Base-by-base conservation (phyloP, 1,284 basidiomycete species). In the Mycosarcoma mackinlayi region DNA sequence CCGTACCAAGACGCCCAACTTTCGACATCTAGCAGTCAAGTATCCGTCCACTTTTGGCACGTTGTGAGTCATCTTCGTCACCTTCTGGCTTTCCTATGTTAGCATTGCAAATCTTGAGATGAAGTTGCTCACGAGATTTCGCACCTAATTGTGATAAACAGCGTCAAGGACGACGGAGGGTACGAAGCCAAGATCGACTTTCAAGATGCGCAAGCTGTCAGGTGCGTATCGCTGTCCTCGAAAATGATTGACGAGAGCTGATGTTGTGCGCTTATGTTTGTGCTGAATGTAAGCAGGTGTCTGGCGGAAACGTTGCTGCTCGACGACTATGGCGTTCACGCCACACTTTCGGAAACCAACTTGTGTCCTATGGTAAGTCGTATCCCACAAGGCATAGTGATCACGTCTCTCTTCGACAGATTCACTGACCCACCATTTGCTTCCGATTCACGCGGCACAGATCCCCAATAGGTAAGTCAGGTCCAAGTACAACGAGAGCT, bases 141-240 rank as follows among this genome's bases (percentile, higher is more conserved):
- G 13, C 2, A 16, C n/a, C n/a, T n/a, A n/a, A n/a, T n/a, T 48
- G 11, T 9, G 7, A 16, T 9, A 35, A 10, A 49, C 40, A 62
- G 53, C 16, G 67, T 65, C 21, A 61, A 14, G 8, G 67, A 65
- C 23, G 46, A 61, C 8, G 57, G 67, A 6, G 67, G 67, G 10
- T 62, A 52, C 40, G 67, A 70, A 28, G 68, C 62, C 31, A 66
- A 66, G 39, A 14, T 71, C 16, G 68, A 71, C 23, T 71, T 71
- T 35, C 68, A 65, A 18, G 51, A 66, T 46, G 47, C 68, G 2
- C 21, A 34, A 6, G 62, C 68, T 3, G 62, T 71, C 5, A 46
- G 61, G 51, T 62, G 38, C 19, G 55, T 50, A 4, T n/a, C 19
- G 3, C 5, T 25, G 10, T 21, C 33, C 23, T 6, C 4, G 23